Base-by-base conservation (phyloP, 2,329 filamentous ascomycete species). In the Fusarium sp. region DNA sequence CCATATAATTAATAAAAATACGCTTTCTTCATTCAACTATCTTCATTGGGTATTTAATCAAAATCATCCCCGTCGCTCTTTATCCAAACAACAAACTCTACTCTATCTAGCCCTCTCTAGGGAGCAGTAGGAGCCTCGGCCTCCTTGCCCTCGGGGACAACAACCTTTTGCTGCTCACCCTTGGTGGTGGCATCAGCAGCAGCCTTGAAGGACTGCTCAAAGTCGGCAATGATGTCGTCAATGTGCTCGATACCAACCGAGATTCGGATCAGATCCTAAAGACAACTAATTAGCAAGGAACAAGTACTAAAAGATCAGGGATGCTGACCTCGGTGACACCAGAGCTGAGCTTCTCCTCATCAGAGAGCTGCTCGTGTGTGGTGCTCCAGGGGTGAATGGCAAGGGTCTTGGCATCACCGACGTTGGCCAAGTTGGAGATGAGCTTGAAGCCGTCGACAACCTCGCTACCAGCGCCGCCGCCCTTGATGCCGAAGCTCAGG, bases 161-260 rank as follows among this genome's bases (percentile, higher is more conserved):
- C 72, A n/a, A 74, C 68, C 58, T 76, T 71, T 68, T 78, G 57
- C 64, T 74, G 73, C 73, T 73, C 79, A 3, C 78, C 81, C 54
- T 81, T 78, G 9, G 81, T 83, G n/a, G 79, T 84, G 5, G 87
- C 83, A 9, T 86, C 88, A 27, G 83, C 79, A 0, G 89, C 88
- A 30, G 89, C 88, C 81, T 91, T 89, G 84, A 98, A 97, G 0
- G 94, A 94, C 87, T 98, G 95, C 83, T 96, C 93, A 82, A 98
- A 98, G 84, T 98, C 96, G 78, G 92, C 93, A 80, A 98, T 97
- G 79, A 98, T 98, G 81, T 98, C 96, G 85, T 98, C 95, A 81
- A 98, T 97, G 83, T 98, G 95, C 86, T 98, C 96, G 1, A 93
- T 97, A 62, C 96, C 96, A 68, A 98, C 95, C 0, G 95, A 98